These are phyloP conservation scores for Asterophora lycoperdoides DNA, from an alignment of 768 basidiomycete genomes.

Conservation along the genomic window DNA sequence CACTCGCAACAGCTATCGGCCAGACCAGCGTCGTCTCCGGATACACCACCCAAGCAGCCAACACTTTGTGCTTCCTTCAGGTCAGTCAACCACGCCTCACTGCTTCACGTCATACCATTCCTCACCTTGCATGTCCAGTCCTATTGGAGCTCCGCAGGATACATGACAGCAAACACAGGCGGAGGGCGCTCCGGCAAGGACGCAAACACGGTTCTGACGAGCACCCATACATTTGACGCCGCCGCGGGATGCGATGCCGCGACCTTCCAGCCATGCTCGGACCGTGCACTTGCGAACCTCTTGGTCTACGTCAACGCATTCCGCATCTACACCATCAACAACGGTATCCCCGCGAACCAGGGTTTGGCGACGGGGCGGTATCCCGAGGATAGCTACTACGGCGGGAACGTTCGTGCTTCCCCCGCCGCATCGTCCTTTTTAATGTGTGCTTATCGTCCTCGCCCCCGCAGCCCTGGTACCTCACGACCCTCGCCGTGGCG, in stretches of 20 bases:
- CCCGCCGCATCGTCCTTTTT: conserved; percentile 6
- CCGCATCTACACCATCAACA: conserved; percentile 65
- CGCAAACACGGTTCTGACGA: conserved; percentile 67
- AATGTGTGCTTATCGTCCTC: conserved; percentile 8
- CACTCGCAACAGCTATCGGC: conserved; percentile 57
- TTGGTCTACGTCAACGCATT: conserved; percentile 68
- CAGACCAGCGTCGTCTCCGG: conserved; percentile 39
- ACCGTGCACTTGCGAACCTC: conserved; percentile 64
- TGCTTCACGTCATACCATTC: background rate
- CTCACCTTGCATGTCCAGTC: conserved; percentile 37
- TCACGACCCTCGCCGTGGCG: conserved; percentile 65
- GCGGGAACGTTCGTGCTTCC: conserved; percentile 61
- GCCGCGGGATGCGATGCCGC: conserved; percentile 64
- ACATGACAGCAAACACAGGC: conserved; percentile 72
- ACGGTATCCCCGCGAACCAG: conserved; percentile 44
- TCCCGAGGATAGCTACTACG: conserved; percentile 66
- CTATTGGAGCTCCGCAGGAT: conserved; percentile 66
- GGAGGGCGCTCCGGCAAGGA: conserved; percentile 76
- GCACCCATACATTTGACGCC: conserved; percentile 73
- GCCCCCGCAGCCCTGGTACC: conserved; percentile 62
- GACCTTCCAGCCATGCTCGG: conserved; percentile 81
- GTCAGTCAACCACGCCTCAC: conserved; percentile 23
- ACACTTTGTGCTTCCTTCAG: conserved; percentile 75
- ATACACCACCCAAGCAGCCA: conserved; percentile 58
- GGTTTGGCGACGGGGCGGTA: conserved; percentile 79